phyloP scores from a whole-genome alignment of 1,284 basidiomycete genomes.

The Caloboletus firmus region DNA sequence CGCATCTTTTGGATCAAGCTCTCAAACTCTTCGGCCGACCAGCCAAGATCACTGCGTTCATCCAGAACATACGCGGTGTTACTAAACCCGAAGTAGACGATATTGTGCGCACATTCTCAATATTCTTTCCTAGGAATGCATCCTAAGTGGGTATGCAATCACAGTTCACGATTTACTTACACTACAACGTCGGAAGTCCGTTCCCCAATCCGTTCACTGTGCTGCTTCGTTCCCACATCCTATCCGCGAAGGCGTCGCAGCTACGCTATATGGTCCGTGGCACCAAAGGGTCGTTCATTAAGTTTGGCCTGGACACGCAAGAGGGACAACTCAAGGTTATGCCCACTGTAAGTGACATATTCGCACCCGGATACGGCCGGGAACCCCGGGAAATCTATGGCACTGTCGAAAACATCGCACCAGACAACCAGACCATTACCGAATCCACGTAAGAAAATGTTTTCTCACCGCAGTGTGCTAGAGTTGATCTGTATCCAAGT shows the following conservation, averaged over 20 bases:
- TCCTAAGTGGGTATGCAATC: background rate
- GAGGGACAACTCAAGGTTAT: slow-evolving; percentile 69
- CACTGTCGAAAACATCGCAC: slow-evolving; percentile 53
- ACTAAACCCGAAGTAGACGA: slow-evolving; percentile 69
- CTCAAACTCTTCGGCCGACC: slow-evolving; percentile 79
- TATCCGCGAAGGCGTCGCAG: slow-evolving; percentile 67
- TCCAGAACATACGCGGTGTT: slow-evolving; percentile 65
- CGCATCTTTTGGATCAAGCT: slow-evolving; percentile 77
- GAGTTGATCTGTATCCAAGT: slow-evolving; percentile 36
- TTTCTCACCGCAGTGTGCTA: background rate
- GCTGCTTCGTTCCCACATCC: slow-evolving; percentile 66
- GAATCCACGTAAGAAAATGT: slow-evolving; percentile 45
- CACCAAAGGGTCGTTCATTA: slow-evolving; percentile 69
- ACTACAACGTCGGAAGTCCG: slow-evolving; percentile 46
- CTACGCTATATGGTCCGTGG: slow-evolving; percentile 71
- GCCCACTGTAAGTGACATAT: slow-evolving; percentile 47
- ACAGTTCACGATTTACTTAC: slow-evolving; percentile 70
- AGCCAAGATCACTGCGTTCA: slow-evolving; percentile 63
- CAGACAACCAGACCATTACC: slow-evolving; percentile 46
- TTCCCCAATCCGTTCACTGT: slow-evolving; percentile 62
- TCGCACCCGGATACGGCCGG: slow-evolving; percentile 48
- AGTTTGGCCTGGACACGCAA: slow-evolving; percentile 78
- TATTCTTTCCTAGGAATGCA: background rate
- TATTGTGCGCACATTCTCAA: slow-evolving; percentile 42
- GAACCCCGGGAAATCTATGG: slow-evolving; percentile 66